Base-by-base conservation (phyloP, 2,329 filamentous ascomycete species). In the Verticillium nubilum region DNA sequence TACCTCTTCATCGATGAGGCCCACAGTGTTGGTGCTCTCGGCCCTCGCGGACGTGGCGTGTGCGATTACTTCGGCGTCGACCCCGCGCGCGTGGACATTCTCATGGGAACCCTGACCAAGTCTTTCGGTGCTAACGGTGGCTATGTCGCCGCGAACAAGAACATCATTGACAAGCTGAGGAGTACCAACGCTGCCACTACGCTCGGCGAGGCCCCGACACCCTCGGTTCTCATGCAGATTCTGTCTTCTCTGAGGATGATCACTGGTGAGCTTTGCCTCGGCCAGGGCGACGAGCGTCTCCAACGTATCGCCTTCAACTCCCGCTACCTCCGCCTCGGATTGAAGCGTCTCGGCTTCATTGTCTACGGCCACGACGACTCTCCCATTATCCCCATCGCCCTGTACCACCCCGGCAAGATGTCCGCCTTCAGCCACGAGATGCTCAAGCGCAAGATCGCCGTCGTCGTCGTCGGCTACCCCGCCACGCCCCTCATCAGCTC, bases 401-500 rank as follows among this genome's bases (percentile, higher is more conserved):
- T 99, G 28, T 99, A 97, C 82, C 92, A 98, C 77, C 95, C 95
- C n/a, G 95, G 91, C 68, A 99, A 99, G 79, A 97, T 99, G 82
- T 91, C 94, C 4, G 94, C 95, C 61, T 99, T 99, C 76, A 97
- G 92, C 56, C 95, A 97, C 72, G 95, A 98, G 75, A 98, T 99
- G 95, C 85, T 98, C 62, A 91, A 91, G 78, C 91, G 95, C 70
- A 98, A 97, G 76, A 98, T 99, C 67, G 95, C 94, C 0, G 91
- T 98, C 57, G 95, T 99, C 42, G 91, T 99, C 53, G 95, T 99
- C 62, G 95, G 94, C 57, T 99, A 99, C 72, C 95, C 95, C 5
- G 95, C 94, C 9, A 99, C 95, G 2, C 95, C 95, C 1, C 84
- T 99, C 53, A 96, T 98, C 67, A 96, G 91, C 63, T 97, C 94